phyloP scores from a whole-genome alignment of 1,284 basidiomycete species.

The Ustilago shanxiensis region DNA sequence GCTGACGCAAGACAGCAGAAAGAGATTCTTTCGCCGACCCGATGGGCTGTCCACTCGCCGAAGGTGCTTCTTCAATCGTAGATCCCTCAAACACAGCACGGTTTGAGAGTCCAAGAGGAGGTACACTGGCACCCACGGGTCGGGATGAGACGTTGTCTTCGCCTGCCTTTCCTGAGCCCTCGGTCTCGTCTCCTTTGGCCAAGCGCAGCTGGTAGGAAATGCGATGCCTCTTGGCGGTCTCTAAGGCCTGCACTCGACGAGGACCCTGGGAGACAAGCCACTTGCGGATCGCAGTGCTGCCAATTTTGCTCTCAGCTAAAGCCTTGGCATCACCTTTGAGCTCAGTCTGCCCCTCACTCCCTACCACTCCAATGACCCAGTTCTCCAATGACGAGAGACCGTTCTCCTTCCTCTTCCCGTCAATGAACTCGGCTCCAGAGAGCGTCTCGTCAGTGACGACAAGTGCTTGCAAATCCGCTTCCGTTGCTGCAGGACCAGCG shows the following conservation, averaged over 20 bases:
- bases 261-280: conserved; percentile 53
- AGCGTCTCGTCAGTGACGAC: conserved; percentile 67
- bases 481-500: conserved; percentile 65
- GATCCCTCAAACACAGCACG: conserved; percentile 58
- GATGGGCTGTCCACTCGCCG: conserved; percentile 51
- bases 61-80: conserved; percentile 35
- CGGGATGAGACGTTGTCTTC: conserved; percentile 23
- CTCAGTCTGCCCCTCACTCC: conserved; percentile 58
- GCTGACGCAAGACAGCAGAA: conserved; percentile 45
- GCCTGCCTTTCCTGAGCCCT: background rate
- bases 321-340: conserved; percentile 59
- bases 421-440: conserved; percentile 61
- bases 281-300: conserved; percentile 66
- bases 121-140: conserved; percentile 62
- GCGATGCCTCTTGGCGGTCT: conserved; percentile 24
- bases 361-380: conserved; percentile 63
- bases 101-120: conserved; percentile 67
- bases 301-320: conserved; percentile 62
- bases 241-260: conserved; percentile 34
- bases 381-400: conserved; percentile 44
- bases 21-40: conserved; percentile 44
- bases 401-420: conserved; percentile 52
- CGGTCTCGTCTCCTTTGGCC: background rate
- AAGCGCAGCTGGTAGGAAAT: conserved; percentile 30
- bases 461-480: conserved; percentile 56